Conservation (phyloP, 345 rosid genomes). For the Cardamine chenopodiifolia region DNA sequence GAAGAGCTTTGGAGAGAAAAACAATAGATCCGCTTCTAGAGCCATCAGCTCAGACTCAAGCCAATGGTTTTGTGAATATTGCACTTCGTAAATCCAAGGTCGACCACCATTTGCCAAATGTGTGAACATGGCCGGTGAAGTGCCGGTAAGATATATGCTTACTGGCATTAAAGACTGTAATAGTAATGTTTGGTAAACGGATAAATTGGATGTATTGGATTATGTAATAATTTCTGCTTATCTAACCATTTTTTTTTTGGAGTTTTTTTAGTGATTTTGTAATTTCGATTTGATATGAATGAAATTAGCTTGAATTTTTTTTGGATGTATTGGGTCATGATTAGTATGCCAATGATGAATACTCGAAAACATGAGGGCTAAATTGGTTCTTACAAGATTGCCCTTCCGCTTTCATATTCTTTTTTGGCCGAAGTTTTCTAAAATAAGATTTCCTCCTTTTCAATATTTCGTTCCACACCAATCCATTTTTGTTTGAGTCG, state of each 20-base stretch:
- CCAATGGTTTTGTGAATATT: conserved; percentile 80
- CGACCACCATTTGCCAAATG: conserved; percentile 65
- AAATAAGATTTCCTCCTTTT: too few relatives aligned
- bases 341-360: neutral
- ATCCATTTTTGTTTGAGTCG: too few relatives aligned
- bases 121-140: conserved; percentile 58
- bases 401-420: neutral
- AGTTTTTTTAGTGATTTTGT: too few relatives aligned
- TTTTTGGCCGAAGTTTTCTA: too few relatives aligned
- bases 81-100: conserved; percentile 66
- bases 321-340: neutral
- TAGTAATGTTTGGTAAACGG: conserved; percentile 17
- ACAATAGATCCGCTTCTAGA: conserved; percentile 59
- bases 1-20: conserved; percentile 55
- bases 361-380: neutral
- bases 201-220: too few relatives aligned
- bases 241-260: too few relatives aligned
- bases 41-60: conserved; percentile 53
- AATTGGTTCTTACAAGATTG: neutral
- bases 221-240: too few relatives aligned
- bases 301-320: too few relatives aligned
- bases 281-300: too few relatives aligned
- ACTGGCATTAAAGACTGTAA: conserved; percentile 19
- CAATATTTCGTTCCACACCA: too few relatives aligned
- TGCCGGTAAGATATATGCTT: neutral